A percentile compares a stretch with the other conserved stretches of the same genome.
These are phyloP conservation scores for Phytophthora lateralis DNA, from an alignment of 352 stramenopile genomes.

Conservation along the genomic window DNA sequence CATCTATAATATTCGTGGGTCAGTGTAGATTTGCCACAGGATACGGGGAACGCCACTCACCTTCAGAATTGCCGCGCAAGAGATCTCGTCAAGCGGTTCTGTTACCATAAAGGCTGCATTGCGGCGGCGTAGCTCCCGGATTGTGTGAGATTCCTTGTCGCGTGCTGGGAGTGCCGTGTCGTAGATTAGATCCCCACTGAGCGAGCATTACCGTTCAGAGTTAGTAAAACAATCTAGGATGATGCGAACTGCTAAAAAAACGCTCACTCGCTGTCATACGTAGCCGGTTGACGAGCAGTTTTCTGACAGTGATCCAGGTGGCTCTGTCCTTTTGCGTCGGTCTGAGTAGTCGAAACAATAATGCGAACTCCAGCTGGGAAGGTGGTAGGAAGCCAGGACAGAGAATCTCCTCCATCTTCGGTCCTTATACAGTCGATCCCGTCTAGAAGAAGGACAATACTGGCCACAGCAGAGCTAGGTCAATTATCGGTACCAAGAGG, in stretches of 20 bases:
- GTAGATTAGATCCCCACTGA: constrained; percentile 70
- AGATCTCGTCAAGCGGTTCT: constrained; percentile 68
- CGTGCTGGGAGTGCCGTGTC: constrained; percentile 49
- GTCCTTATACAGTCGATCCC: constrained; percentile 83
- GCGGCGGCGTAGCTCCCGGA: constrained; percentile 71
- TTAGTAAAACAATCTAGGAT: not conserved
- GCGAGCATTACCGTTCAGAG: constrained; percentile 1
- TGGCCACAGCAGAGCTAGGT: constrained; percentile 22
- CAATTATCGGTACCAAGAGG: not conserved
- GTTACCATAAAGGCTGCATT: constrained; percentile 67
- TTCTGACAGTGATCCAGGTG: constrained; percentile 46
- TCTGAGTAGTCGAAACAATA: constrained; percentile 72
- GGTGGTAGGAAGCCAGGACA: constrained; percentile 82
- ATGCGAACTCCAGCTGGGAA: constrained; percentile 75
- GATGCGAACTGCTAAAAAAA: not conserved
- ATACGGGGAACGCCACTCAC: constrained; percentile 21
- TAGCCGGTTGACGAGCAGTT: constrained; percentile 53
- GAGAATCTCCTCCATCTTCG: constrained; percentile 80
- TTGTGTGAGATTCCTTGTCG: constrained; percentile 67
- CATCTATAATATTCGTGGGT: constrained; percentile 19
- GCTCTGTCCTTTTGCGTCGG: constrained; percentile 23
- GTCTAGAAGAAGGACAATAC: constrained; percentile 81
- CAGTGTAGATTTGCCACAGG: not conserved
- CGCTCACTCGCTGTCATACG: constrained; percentile 68
- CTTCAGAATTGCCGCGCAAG: constrained; percentile 67